Evolutionary conservation across 345 rosid genomes (phyloP).

Genomic region (Brassica nigra): DNA sequence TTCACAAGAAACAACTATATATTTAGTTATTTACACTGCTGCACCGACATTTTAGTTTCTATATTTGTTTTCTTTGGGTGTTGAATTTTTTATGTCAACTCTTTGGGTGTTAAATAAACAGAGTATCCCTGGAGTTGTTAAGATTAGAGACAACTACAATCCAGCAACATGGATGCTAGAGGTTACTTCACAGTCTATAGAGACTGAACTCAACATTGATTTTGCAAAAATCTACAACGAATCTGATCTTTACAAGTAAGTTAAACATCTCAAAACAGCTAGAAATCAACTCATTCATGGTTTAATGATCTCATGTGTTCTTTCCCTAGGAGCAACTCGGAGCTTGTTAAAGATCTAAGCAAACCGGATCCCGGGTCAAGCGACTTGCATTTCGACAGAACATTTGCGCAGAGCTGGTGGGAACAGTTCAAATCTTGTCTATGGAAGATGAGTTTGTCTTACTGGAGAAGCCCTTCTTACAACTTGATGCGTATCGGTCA

Average conservation of each 20-base stretch:
- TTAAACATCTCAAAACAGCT: not conserved
- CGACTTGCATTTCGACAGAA: constrained; percentile 59
- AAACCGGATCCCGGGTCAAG: constrained; percentile 49
- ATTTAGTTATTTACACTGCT: too few relatives aligned
- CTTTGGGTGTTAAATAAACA: constrained; percentile 7
- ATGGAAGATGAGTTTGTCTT: constrained; percentile 78
- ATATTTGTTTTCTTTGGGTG: too few relatives aligned
- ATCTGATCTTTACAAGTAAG: constrained; percentile 60
- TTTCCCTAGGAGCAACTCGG: constrained; percentile 49
- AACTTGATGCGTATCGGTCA: constrained; percentile 56
- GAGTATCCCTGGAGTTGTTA: constrained; percentile 60
- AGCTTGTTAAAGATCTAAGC: constrained; percentile 52
- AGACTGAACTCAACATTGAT: constrained; percentile 63
- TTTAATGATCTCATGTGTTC: not conserved
- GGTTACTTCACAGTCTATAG: constrained; percentile 60
- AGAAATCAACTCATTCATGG: too few relatives aligned
- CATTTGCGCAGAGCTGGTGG: constrained; percentile 56
- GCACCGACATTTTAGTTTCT: too few relatives aligned
- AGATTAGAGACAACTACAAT: constrained; percentile 64
- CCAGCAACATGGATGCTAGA: constrained; percentile 92
- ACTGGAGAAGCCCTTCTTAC: constrained; percentile 86
- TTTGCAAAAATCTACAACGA: constrained; percentile 54
- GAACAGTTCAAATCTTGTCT: constrained; percentile 72
- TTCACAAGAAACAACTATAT: constrained; percentile 2
- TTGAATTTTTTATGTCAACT: too few relatives aligned